Conservation (phyloP, 1,139 yeast species). For the Yamadazyma dendronema region DNA sequence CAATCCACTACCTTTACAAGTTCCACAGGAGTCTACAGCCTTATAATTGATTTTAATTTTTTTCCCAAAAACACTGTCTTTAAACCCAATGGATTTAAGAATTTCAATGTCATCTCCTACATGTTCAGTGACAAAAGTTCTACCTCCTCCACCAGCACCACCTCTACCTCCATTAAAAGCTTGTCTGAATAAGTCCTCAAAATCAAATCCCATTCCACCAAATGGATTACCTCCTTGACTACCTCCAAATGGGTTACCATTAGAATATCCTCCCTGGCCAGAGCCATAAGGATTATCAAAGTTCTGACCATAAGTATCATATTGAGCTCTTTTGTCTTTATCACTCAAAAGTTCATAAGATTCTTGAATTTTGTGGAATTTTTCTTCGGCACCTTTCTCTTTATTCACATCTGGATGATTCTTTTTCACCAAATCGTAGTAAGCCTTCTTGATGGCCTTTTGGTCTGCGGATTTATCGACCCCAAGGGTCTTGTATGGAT, state of each 20-base stretch:
- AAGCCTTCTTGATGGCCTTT: conserved; percentile 90
- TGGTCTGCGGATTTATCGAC: conserved; percentile 68
- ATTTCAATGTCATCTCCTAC: conserved; percentile 91
- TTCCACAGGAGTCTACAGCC: conserved; percentile 71
- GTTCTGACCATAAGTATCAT: conserved; percentile 89
- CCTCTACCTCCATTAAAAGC: conserved; percentile 57
- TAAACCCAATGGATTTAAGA: conserved; percentile 68
- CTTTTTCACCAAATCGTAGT: conserved; percentile 88
- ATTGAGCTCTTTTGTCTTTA: conserved; percentile 82
- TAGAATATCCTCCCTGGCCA: conserved; percentile 41
- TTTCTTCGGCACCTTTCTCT: conserved; percentile 81
- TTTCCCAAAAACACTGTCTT: conserved; percentile 86
- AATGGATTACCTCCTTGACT: conserved; percentile 47
- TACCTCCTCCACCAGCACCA: conserved; percentile 35
- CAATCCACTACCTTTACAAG: conserved; percentile 85
- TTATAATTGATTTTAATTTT: conserved; percentile 66
- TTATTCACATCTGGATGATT: conserved; percentile 97
- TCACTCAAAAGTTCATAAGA: conserved; percentile 91
- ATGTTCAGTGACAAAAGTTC: conserved; percentile 62
- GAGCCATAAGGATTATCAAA: conserved; percentile 48
- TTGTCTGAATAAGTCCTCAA: conserved; percentile 85
- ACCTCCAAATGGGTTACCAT: conserved; percentile 49
- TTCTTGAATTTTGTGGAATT: conserved; percentile 89
- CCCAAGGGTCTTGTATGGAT: conserved; percentile 85
- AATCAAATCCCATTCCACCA: conserved; percentile 56